Evolutionary conservation across 2,329 filamentous ascomycete species (phyloP).

Genomic region (Ophiostoma perfectum): DNA sequence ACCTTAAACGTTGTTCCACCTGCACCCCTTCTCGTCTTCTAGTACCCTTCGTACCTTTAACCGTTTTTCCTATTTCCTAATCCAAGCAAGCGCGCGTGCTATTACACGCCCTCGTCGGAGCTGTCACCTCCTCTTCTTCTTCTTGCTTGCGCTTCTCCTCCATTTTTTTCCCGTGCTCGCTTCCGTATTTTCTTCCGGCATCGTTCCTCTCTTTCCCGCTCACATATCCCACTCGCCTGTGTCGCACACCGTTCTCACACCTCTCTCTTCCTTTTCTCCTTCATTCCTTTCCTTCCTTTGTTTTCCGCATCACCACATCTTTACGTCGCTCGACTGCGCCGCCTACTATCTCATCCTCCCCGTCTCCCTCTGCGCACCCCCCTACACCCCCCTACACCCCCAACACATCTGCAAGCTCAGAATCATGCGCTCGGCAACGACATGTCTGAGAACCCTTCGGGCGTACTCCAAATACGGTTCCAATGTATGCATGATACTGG

Average conservation of each 20-base stretch:
- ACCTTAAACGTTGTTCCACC: conserved; percentile 2
- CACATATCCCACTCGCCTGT: neutral
- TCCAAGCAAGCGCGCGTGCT: conserved; percentile 1
- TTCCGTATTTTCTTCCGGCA: neutral
- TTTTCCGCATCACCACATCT: too few relatives aligned
- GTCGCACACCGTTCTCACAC: neutral
- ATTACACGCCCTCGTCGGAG: neutral
- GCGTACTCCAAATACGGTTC: conserved; percentile 51
- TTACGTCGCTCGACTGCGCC: neutral
- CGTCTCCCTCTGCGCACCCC: too few relatives aligned
- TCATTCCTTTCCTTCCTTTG: neutral
- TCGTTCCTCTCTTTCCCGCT: neutral
- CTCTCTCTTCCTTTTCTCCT: neutral
- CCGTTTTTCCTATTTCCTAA: conserved; percentile 15
- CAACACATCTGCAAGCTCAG: neutral
- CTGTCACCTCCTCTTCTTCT: neutral
- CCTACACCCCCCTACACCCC: neutral
- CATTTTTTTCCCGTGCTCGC: neutral
- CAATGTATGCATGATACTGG: conserved; percentile 41
- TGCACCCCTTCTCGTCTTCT: neutral
- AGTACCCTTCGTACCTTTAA: neutral
- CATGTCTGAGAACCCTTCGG: conserved; percentile 48
- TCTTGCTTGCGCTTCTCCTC: neutral
- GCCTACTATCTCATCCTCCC: neutral
- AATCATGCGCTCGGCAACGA: conserved; percentile 46